Evolutionary conservation across 208 protist genomes (phyloP), one percentile per base, ranked within the genome.

Genomic region (Trypanosoma vivax): DNA sequence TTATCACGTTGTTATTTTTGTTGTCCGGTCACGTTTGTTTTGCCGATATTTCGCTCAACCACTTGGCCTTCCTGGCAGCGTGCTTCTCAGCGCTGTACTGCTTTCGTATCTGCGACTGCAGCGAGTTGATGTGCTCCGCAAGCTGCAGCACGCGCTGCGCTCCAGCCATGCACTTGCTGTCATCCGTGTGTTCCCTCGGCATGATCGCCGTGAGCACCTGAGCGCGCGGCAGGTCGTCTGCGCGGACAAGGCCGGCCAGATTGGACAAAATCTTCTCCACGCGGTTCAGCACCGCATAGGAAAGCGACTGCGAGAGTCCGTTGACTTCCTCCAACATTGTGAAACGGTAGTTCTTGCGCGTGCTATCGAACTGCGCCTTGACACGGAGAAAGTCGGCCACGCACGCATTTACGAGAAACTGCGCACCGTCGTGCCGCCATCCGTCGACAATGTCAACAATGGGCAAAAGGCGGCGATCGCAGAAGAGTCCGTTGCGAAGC

Each of bases 391-490:
- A 93, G 69, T 95, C 88, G 3, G 73, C 67, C 29, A 90, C 38
- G 45, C 81, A 89, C 21, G 81, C 86, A 64, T 92, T 95, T 31
- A 95, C 88, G 42, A 92, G 73, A 57, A 95, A 68, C 64, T 92
- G 81, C 33, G 73, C 68, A 19, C 80, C 75, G 51, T 92, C 83
- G 56, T 92, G 83, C 38, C 85, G 65, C 66, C 83, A 87, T 59
- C 83, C 78, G 57, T 95, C 88, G 9, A 56, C 72, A 31, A 92
- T 33, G 73, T 95, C 88, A 30, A 89, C 39, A 23, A 87, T 50
- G 13, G 88, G 88, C 50, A 95, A 65, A 60, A 90, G 63, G 34
- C 69, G 68, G 19, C 73, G 74, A 54, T 95, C 88, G 53, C 83
- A 85, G 73, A 83, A 88, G 33, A 95, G 76, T 23, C 79, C 79